These are phyloP conservation scores for Dipteronia dyeriana DNA, from an alignment of 345 rosid species.

Conservation along the genomic window DNA sequence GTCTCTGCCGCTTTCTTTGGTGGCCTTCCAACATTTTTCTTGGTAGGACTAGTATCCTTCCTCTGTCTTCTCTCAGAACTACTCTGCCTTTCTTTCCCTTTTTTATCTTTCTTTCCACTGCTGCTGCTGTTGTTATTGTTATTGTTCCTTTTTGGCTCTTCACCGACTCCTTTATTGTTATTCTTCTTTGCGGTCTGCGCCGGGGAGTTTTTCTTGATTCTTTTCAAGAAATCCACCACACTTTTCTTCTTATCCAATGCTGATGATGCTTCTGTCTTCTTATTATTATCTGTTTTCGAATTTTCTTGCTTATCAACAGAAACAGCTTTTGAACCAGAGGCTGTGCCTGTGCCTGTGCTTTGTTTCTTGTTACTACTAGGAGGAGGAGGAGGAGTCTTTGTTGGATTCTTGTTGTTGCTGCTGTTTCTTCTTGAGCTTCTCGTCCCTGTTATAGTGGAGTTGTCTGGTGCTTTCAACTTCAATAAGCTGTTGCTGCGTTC, in stretches of 20 bases:
- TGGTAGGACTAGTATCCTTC: constrained; percentile 42
- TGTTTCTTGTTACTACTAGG: constrained; percentile 34
- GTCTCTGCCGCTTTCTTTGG: constrained; percentile 42
- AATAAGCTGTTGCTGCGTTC: constrained; percentile 31
- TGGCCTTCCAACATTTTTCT: constrained; percentile 49
- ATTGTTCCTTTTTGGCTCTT: constrained; percentile 32
- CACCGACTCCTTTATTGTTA: constrained; percentile 15
- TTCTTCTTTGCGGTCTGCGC: constrained; percentile 40
- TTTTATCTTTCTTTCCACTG: constrained; percentile 30
- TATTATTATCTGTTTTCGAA: constrained; percentile 35
- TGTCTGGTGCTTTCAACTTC: constrained; percentile 45
- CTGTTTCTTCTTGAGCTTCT: constrained; percentile 60
- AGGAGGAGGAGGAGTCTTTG: constrained; percentile 22
- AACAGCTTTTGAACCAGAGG: constrained; percentile 25
- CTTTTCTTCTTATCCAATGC: constrained; percentile 58
- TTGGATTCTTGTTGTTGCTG: constrained; percentile 29
- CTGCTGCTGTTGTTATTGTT: constrained; percentile 24
- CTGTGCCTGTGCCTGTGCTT: neutral
- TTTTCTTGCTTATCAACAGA: constrained; percentile 30
- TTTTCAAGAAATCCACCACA: constrained; percentile 69
- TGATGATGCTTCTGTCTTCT: constrained; percentile 29
- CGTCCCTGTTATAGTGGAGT: constrained; percentile 43
- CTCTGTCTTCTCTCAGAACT: constrained; percentile 33
- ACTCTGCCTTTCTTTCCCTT: constrained; percentile 50
- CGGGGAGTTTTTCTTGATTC: constrained; percentile 57